Evolutionary conservation across 2,329 filamentous ascomycete species (phyloP).

Genomic region (Monosporascus ibericus): DNA sequence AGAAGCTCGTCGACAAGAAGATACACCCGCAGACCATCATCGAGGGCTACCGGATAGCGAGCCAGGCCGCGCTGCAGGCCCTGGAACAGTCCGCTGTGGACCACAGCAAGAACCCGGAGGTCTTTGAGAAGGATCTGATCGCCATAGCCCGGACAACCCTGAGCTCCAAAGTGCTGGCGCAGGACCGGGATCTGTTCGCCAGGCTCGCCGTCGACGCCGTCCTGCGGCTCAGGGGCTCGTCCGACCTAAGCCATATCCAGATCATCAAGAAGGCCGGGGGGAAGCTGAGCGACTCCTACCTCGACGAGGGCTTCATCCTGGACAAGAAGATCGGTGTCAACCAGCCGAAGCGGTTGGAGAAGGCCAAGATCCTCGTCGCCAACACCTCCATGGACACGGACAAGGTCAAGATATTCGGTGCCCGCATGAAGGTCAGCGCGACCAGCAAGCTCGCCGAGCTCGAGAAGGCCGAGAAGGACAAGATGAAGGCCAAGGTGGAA

Average conservation of each 20-base stretch:
- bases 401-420: conserved; percentile 99
- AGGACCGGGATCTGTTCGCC: conserved; percentile 89
- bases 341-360: conserved; percentile 94
- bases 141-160: conserved; percentile 92
- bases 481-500: conserved; percentile 99
- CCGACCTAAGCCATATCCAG: conserved; percentile 95
- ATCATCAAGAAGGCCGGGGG: conserved; percentile 99
- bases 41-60: conserved; percentile 97
- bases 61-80: conserved; percentile 76
- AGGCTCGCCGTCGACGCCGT: conserved; percentile 87
- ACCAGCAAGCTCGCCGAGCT: conserved; percentile 97
- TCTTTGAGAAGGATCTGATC: conserved; percentile 83
- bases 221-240: conserved; percentile 79
- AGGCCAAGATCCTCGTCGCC: conserved; percentile 95
- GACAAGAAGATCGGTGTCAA: conserved; percentile 99
- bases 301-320: conserved; percentile 96
- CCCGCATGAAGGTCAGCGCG: conserved; percentile 90
- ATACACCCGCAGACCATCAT: conserved; percentile 99
- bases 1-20: conserved; percentile 96
- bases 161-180: conserved; percentile 92
- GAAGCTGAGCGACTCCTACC: conserved; percentile 94
- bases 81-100: conserved; percentile 82
- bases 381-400: conserved; percentile 99
- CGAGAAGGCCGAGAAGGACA: conserved; percentile 96
- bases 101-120: conserved; percentile 75